Conservation (phyloP, 2,329 filamentous ascomycete genomes). For the Arthroderma sp. region DNA sequence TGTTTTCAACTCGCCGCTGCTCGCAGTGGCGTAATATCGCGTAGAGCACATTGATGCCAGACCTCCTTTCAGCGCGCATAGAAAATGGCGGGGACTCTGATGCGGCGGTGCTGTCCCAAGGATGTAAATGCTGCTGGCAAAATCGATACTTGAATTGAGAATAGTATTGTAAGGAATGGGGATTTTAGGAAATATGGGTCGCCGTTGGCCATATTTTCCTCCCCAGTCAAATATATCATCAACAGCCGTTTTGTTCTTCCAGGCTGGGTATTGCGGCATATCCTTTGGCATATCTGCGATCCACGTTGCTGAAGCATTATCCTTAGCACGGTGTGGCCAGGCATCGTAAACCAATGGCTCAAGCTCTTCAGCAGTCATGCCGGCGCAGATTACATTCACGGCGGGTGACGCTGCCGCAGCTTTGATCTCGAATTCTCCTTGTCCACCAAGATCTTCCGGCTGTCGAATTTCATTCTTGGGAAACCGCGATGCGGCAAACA, state of each 20-base stretch:
- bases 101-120: slow-evolving; percentile 39
- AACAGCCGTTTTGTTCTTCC: slow-evolving; percentile 45
- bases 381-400: slow-evolving; percentile 60
- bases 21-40: slow-evolving; percentile 37
- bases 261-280: slow-evolving; percentile 27
- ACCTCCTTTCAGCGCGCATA: slow-evolving; percentile 56
- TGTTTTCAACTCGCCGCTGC: slow-evolving; percentile 46
- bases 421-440: slow-evolving; percentile 54
- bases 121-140: slow-evolving; percentile 49
- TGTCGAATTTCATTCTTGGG: slow-evolving; percentile 54
- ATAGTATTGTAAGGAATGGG: slow-evolving; percentile 56
- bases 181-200: slow-evolving; percentile 41
- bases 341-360: slow-evolving; percentile 49
- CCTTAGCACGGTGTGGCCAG: slow-evolving; percentile 36
- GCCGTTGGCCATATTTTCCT: slow-evolving; percentile 29
- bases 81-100: slow-evolving; percentile 40
- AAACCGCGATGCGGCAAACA: slow-evolving; percentile 52
- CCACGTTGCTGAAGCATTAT: slow-evolving; percentile 20
- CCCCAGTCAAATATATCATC: slow-evolving; percentile 62
- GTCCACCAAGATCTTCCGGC: slow-evolving; percentile 48
- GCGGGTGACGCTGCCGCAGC: slow-evolving; percentile 59
- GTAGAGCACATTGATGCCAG: slow-evolving; percentile 56
- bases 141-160: slow-evolving; percentile 33
- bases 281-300: slow-evolving; percentile 18
- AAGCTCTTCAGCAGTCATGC: slow-evolving; percentile 47